Evolutionary conservation across 169 alveolate species (phyloP), one percentile per base, ranked within the genome.

Genomic region (Babesia bigemina): DNA sequence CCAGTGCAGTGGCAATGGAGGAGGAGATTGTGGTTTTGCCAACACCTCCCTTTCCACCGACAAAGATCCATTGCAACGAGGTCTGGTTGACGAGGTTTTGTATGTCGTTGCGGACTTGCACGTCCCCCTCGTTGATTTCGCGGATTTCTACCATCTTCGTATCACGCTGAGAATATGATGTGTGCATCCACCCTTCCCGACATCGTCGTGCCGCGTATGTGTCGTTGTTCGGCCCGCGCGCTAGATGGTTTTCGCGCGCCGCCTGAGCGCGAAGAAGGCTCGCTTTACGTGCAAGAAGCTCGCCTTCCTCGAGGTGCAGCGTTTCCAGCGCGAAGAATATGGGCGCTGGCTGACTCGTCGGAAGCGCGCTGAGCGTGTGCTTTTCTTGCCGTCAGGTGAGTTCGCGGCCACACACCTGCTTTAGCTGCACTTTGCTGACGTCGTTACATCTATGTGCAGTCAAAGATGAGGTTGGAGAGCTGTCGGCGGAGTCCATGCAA

Each of bases 1-100:
- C 94, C 67, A 98, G 86, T 33, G 93, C 90, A 0, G 96, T 93
- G 42, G 99, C 98, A 48, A 98, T 88, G 28, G 98, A 94, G 49
- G 99, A 94, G 24, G 99, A 95, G n/a, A 98, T 93, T 13, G 99
- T 97, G 14, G 99, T 97, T 87, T 98, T 98, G 4, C 99, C 99
- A 17, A 98, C 99, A 53, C 99, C 99, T 57, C 99, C 99, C 86
- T 98, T 98, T 10, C 99, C 99, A 39, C 99, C 99, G 8, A 98
- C 99, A 84, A 98, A 98, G 45, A 98, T 94, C 99, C 99, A 98
- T 85, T 95, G 95, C 73, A 96, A 79, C 12, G 98, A 61, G 60
- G 26, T 56, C 60, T 75, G 90, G 0, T 73, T 70, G 29, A 83
- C 86, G 19, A 83, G 86, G 60, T 66, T 69, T 71, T 58, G 55